Conservation (phyloP, 1,284 basidiomycete species). For the Trametes pubescens region DNA sequence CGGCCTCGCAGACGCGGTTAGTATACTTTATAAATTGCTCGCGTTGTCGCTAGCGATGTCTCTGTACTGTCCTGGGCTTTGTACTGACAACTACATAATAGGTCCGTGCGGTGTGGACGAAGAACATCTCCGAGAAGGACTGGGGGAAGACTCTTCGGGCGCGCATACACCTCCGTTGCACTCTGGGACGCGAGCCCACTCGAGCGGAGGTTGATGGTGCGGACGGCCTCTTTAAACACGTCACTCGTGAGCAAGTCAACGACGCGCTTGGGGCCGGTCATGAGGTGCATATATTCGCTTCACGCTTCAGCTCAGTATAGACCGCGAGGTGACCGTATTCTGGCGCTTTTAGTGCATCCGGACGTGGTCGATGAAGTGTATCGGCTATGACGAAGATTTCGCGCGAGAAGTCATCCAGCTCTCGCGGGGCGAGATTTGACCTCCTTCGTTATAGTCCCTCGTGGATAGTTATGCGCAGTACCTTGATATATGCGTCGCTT, state of each 20-base stretch:
- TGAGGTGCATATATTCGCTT: slow-evolving; percentile 5
- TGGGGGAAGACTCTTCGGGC: slow-evolving; percentile 36
- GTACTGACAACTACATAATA: background rate
- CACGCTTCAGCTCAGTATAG: too few relatives aligned
- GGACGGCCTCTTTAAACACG: slow-evolving; percentile 18
- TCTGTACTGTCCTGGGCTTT: background rate
- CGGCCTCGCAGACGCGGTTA: slow-evolving; percentile 20
- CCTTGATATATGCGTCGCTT: too few relatives aligned
- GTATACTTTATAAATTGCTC: too few relatives aligned
- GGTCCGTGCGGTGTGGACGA: slow-evolving; percentile 32
- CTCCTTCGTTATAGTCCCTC: background rate
- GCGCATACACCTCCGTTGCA: slow-evolving; percentile 30
- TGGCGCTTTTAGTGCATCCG: slow-evolving; percentile 5
- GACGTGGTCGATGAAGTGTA: slow-evolving; percentile 43
- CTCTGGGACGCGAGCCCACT: slow-evolving; percentile 34
- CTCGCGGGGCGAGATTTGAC: background rate
- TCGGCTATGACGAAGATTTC: slow-evolving; percentile 42
- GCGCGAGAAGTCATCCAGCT: slow-evolving; percentile 30
- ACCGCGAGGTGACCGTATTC: too few relatives aligned
- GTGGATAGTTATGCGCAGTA: background rate
- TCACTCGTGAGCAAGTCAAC: slow-evolving; percentile 22
- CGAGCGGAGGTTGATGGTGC: slow-evolving; percentile 30
- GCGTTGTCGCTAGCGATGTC: too few relatives aligned
- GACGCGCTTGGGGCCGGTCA: slow-evolving; percentile 7
- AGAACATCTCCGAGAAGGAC: slow-evolving; percentile 27